phyloP scores from a whole-genome alignment of 192 early-diverging fungal species.

The Podila minutissima region DNA sequence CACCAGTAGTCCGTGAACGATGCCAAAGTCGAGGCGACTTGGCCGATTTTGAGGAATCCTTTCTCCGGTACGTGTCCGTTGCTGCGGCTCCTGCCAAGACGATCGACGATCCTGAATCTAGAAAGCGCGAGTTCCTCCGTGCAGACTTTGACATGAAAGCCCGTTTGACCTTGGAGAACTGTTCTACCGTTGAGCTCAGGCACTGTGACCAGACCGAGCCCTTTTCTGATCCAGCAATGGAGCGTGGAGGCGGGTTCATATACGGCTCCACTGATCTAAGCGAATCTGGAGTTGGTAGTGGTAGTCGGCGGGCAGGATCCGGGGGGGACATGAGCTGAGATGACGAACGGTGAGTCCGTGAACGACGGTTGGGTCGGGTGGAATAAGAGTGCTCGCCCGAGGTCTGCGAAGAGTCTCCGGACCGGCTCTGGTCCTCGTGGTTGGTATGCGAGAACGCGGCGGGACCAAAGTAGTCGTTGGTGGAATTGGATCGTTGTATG shows the following conservation, averaged over 20 bases:
- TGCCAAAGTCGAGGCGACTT: too few species aligned
- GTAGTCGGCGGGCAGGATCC: slow-evolving; percentile 5
- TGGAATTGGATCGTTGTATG: too few species aligned
- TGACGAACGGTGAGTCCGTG: background rate
- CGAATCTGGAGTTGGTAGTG: slow-evolving; percentile 25
- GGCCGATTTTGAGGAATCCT: background rate
- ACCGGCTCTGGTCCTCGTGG: too few species aligned
- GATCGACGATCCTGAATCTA: slow-evolving; percentile 13
- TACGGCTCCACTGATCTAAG: slow-evolving; percentile 23
- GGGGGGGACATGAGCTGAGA: slow-evolving; percentile 9
- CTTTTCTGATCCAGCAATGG: slow-evolving; percentile 5
- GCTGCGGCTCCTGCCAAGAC: background rate
- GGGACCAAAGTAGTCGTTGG: too few species aligned
- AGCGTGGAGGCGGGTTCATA: slow-evolving; percentile 16
- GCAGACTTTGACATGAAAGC: slow-evolving; percentile 22
- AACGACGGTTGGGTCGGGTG: background rate
- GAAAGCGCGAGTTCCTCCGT: background rate
- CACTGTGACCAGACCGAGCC: slow-evolving; percentile 37
- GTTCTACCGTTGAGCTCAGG: slow-evolving; percentile 31
- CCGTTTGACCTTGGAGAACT: slow-evolving; percentile 39
- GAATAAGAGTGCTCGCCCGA: background rate
- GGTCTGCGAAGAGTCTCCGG: background rate
- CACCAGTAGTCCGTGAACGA: too few species aligned
- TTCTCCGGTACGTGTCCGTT: background rate
- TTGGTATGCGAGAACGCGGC: too few species aligned